These are phyloP conservation scores for Solanum corneliomulleri DNA, from an alignment of 257 asterid genomes.

Conservation along the genomic window DNA sequence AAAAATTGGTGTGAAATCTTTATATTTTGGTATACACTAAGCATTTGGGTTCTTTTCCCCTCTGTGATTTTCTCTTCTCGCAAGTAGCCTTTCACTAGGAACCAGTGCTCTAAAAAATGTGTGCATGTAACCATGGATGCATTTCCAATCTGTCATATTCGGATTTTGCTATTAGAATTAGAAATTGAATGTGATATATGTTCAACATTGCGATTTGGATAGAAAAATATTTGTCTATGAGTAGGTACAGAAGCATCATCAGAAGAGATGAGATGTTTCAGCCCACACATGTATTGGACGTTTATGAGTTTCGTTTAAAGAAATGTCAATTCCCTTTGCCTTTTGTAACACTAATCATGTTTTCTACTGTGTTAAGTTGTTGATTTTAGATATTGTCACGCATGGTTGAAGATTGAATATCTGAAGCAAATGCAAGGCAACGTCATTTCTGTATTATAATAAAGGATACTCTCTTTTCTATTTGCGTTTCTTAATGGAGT, in stretches of 20 bases:
- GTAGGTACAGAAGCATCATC: neutral
- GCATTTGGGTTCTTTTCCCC: neutral
- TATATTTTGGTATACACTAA: too few species aligned
- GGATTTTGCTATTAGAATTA: neutral
- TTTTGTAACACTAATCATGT: neutral
- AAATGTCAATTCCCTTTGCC: neutral
- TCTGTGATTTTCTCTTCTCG: neutral
- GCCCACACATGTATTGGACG: neutral
- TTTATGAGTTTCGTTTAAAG: neutral
- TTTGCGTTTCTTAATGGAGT: too few species aligned
- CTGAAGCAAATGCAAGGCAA: constrained; percentile 95
- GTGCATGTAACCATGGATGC: neutral
- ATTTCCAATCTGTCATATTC: neutral
- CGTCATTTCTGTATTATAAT: neutral
- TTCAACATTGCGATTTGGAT: neutral
- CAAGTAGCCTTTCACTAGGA: too few species aligned
- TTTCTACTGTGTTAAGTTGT: neutral
- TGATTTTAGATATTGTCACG: constrained; percentile 70
- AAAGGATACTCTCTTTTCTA: too few species aligned
- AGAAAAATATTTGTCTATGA: neutral
- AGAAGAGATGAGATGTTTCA: neutral
- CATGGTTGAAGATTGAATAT: constrained; percentile 98
- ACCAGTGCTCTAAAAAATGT: neutral
- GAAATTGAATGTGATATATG: constrained; percentile 1
- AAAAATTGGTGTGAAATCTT: too few species aligned